phyloP scores from a whole-genome alignment of 2,329 filamentous ascomycete species.

The Chrysoporthe austroafricana region DNA sequence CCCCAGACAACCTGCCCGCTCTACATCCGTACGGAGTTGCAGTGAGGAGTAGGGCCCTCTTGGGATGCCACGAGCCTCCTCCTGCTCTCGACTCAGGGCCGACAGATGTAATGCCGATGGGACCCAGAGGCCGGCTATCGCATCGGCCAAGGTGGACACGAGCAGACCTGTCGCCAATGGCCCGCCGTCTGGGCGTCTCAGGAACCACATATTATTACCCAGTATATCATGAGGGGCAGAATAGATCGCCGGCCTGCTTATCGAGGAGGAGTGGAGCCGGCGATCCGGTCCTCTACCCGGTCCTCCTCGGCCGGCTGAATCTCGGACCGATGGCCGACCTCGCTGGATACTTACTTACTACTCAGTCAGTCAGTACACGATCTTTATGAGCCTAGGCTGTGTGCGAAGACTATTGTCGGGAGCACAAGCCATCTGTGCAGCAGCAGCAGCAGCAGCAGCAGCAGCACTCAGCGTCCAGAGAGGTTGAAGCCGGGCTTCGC shows the following conservation, averaged over 20 bases:
- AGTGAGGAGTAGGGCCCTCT: too few relatives aligned
- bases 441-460: not conserved
- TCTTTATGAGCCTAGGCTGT: not conserved
- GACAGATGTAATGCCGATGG: too few relatives aligned
- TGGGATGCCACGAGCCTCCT: too few relatives aligned
- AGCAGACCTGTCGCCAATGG: too few relatives aligned
- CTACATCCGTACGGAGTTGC: too few relatives aligned
- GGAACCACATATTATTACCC: not conserved
- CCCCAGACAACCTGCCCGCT: too few relatives aligned
- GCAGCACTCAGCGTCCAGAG: not conserved
- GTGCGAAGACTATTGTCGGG: not conserved
- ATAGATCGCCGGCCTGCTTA: not conserved
- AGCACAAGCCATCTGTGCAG: too few relatives aligned
- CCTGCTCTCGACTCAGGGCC: too few relatives aligned
- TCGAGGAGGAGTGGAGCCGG: conserved; percentile 2
- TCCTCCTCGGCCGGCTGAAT: not conserved
- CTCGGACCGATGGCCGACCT: conserved; percentile 7
- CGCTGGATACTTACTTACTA: not conserved
- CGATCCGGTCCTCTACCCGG: conserved; percentile 12
- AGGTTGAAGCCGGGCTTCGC: not conserved
- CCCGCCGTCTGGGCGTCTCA: too few relatives aligned
- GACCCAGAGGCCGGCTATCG: too few relatives aligned
- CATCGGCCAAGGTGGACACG: too few relatives aligned
- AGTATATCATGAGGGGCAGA: not conserved
- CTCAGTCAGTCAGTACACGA: not conserved